Percentiles rank a stretch among this genome's conserved stretches.
Conservation (phyloP, 768 basidiomycete genomes). For the Termitomyces sp. region DNA sequence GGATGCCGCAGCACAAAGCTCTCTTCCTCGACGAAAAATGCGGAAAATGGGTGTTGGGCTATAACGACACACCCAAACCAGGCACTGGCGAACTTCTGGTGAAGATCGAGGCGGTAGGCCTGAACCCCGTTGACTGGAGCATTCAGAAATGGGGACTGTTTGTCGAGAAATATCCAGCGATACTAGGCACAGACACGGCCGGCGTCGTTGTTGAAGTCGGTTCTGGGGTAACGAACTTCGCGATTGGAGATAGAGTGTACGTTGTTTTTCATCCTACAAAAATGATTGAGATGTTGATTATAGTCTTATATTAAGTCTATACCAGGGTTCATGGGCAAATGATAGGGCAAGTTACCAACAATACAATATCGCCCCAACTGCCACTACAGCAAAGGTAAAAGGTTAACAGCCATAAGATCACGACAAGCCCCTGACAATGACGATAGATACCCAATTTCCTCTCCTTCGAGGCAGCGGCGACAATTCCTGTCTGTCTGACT, state of each 20-base stretch:
- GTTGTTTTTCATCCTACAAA: not conserved
- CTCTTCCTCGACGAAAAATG: slow-evolving; percentile 17
- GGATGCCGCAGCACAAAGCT: slow-evolving; percentile 21
- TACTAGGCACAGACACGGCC: slow-evolving; percentile 47
- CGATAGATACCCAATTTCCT: slow-evolving; percentile 33
- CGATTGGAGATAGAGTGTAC: slow-evolving; percentile 53
- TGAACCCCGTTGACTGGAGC: slow-evolving; percentile 54
- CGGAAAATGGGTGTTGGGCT: slow-evolving; percentile 16
- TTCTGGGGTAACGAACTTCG: slow-evolving; percentile 44
- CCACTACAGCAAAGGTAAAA: slow-evolving; percentile 37
- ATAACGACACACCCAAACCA: slow-evolving; percentile 20
- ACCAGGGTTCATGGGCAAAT: slow-evolving; percentile 31
- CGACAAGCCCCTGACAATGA: too few species aligned
- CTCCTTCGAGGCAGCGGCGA: slow-evolving; percentile 35
- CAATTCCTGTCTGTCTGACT: slow-evolving; percentile 36
- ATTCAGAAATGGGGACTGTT: slow-evolving; percentile 38
- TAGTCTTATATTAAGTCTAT: slow-evolving; percentile 34
- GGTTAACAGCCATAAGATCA: too few species aligned
- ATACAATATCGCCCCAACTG: slow-evolving; percentile 37
- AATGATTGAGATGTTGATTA: slow-evolving; percentile 26
- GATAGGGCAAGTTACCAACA: too few species aligned
- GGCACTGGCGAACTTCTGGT: slow-evolving; percentile 39
- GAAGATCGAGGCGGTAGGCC: slow-evolving; percentile 32
- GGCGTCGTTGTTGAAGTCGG: slow-evolving; percentile 51
- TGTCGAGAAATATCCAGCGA: slow-evolving; percentile 38